These are phyloP conservation scores for Datura wrightii DNA, from an alignment of 257 asterid species.

Conservation along the genomic window DNA sequence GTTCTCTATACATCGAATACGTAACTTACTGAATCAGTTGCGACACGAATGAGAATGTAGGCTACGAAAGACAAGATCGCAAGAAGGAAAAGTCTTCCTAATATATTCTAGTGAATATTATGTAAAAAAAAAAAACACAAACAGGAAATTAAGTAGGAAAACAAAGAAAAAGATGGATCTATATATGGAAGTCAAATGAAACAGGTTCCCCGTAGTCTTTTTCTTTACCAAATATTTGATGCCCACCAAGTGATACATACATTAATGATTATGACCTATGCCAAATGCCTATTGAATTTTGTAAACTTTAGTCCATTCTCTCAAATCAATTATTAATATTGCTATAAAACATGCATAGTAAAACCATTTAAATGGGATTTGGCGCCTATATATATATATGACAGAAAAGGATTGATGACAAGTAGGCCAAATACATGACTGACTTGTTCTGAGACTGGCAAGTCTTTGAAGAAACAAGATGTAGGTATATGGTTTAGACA, in stretches of 20 bases:
- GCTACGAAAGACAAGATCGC: too few species aligned
- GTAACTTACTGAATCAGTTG: neutral
- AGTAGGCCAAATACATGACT: neutral
- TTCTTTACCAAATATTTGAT: neutral
- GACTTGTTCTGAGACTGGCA: neutral
- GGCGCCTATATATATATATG: neutral
- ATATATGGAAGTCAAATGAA: slow-evolving; percentile 5
- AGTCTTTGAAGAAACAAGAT: neutral
- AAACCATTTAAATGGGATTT: neutral
- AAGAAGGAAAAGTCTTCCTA: neutral
- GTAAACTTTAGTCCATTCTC: slow-evolving; percentile 6
- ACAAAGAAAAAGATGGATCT: slow-evolving; percentile 2
- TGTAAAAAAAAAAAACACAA: neutral
- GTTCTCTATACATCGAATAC: too few species aligned
- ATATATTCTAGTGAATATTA: neutral
- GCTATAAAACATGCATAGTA: neutral
- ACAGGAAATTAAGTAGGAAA: neutral
- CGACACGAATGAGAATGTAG: too few species aligned
- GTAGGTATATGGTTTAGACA: neutral
- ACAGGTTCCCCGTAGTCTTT: neutral
- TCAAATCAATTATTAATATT: slow-evolving; percentile 16
- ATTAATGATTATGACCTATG: slow-evolving; percentile 23
- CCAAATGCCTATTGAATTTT: neutral
- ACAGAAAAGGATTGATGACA: neutral
- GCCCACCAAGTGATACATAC: neutral